Evolutionary conservation across 257 asterid genomes (phyloP), one percentile per base, ranked within the genome.

Genomic region (Penstemon davidsonii): DNA sequence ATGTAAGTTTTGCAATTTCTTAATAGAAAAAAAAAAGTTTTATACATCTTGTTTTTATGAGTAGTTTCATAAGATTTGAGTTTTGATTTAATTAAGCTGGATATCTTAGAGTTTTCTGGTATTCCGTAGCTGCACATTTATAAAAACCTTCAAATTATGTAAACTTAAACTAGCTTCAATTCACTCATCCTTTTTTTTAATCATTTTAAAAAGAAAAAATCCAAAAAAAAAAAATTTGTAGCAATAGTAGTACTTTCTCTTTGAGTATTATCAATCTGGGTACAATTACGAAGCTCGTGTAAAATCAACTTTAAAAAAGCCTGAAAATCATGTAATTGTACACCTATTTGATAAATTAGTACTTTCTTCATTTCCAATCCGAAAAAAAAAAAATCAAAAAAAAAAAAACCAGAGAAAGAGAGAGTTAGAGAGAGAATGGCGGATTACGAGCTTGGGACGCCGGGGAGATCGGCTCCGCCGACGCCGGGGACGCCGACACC

Each of bases 401-500:
- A 7, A 4, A 3, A 41, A 71, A 63, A 37, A n/a, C n/a, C n/a
- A n/a, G 55, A 2, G 4, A 11, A 10, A 8, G 19, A 4, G 7
- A 39, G 41, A 10, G 37, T n/a, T n/a, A 19, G 61, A 2, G 4
- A 11, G 33, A 8, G 19, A 55, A 89, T 87, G 98, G 84, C 62
- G 56, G 96, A 89, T 5, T 82, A 75, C 7, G 96, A 92, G 13
- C 66, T 18, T 0, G 93, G 81, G 49, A 78, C 80, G 44, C 71
- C 87, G 63, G 4, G 79, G 66, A 67, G 66, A 7, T 83, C 97
- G 61, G 85, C 92, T 2, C 96, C 96, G 79, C 87, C 92, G 7
- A 92, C 96, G 49, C 98, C 98, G 7, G 97, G 95, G 6, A 89
- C 98, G 3, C 98, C 96, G 6, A 76, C 91, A 7, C 96, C 96